Percentiles rank a stretch among this genome's conserved stretches.
Evolutionary conservation across 2,329 filamentous ascomycete genomes (phyloP).

Genomic region (Trichoderma atrobrunneum): DNA sequence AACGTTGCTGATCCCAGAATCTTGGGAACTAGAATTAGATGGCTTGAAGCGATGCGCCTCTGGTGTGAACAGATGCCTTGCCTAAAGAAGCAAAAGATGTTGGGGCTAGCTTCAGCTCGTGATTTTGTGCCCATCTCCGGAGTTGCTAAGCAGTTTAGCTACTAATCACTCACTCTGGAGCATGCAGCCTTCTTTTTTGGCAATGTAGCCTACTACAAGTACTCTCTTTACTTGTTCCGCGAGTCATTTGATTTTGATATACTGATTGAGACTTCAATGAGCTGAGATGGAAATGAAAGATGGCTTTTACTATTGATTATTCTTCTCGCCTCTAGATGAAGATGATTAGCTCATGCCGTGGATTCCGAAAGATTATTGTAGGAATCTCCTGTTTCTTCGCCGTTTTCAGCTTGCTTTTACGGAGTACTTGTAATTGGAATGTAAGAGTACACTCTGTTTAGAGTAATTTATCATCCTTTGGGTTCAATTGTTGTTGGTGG

Average conservation of each 20-base stretch:
- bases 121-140: background rate
- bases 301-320: background rate
- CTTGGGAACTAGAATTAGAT: background rate
- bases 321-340: background rate
- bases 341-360: background rate
- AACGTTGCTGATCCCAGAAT: background rate
- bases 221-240: too few relatives aligned
- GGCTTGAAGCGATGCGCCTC: background rate
- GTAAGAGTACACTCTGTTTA: background rate
- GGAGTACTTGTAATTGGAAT: background rate
- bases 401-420: background rate
- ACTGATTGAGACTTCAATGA: background rate
- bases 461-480: background rate
- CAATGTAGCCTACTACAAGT: too few relatives aligned
- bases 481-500: background rate
- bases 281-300: background rate
- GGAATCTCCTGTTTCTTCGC: background rate
- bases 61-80: background rate
- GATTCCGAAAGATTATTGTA: background rate
- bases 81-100: background rate
- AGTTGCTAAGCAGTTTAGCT: too few relatives aligned
- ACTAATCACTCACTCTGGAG: too few relatives aligned
- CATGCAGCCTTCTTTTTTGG: too few relatives aligned
- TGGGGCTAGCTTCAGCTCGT: background rate
- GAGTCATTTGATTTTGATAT: background rate